Evolutionary conservation across 768 basidiomycete species (phyloP).

Genomic region (Basidioascus undulatus): DNA sequence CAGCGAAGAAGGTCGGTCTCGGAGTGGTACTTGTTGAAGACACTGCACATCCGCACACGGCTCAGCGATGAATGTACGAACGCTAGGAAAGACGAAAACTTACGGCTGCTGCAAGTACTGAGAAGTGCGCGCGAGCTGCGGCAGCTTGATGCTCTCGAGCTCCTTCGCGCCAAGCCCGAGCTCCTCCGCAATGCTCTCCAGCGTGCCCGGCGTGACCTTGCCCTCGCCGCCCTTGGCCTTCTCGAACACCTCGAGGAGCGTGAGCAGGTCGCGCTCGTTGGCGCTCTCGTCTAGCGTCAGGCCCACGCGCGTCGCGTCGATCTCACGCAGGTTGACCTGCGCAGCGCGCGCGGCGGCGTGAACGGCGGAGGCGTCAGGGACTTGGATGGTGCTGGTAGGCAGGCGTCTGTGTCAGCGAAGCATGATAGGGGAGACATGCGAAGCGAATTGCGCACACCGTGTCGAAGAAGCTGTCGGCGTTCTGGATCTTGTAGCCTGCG

Average conservation of each 20-base stretch:
- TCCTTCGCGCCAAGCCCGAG: slow-evolving; percentile 2
- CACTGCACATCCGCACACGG: too few species aligned
- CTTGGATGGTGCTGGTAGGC: slow-evolving; percentile 38
- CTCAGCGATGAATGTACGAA: too few species aligned
- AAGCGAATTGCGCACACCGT: too few species aligned
- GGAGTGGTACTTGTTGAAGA: slow-evolving; percentile 91
- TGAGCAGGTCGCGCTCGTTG: slow-evolving; percentile 43
- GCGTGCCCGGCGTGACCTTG: slow-evolving; percentile 1
- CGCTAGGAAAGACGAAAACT: too few species aligned
- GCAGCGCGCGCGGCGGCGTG: slow-evolving; percentile 38
- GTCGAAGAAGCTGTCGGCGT: slow-evolving; percentile 59
- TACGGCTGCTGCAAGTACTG: slow-evolving; percentile 54
- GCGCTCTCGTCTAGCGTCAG: slow-evolving; percentile 84
- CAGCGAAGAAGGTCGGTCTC: slow-evolving; percentile 95
- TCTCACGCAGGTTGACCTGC: slow-evolving; percentile 58
- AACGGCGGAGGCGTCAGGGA: slow-evolving; percentile 30
- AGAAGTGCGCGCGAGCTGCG: slow-evolving; percentile 29
- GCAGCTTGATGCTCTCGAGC: slow-evolving; percentile 19
- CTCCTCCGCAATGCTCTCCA: too few species aligned
- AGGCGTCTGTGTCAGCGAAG: too few species aligned
- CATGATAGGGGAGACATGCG: too few species aligned
- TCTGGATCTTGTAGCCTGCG: slow-evolving; percentile 49
- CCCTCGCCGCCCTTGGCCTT: slow-evolving; percentile 21
- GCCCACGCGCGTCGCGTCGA: slow-evolving; percentile 54
- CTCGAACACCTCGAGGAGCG: slow-evolving; percentile 59